Evolutionary conservation across 2,329 filamentous ascomycete genomes (phyloP), one percentile per base, ranked within the genome.

Genomic region (Trichoderma harzianum): DNA sequence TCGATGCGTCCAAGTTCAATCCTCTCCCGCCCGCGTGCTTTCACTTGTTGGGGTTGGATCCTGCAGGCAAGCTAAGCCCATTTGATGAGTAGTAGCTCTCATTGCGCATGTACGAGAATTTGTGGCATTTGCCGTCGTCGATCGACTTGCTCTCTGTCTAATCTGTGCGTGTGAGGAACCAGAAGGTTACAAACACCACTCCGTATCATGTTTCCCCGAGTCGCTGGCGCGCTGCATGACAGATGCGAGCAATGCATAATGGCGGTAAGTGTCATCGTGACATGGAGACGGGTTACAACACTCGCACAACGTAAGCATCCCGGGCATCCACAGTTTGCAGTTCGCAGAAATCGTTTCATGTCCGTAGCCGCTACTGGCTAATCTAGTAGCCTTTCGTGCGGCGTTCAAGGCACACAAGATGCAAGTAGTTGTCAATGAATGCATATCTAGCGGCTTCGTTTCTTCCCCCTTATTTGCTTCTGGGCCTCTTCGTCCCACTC

Each of bases 281-380:
- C 30, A 60, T 39, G 21, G 24, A 67, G 55, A 60, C 47, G 65
- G 65, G 34, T 28, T 32, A 39, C 16, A 36, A 26, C 14, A n/a
- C 26, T 69, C 66, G 43, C 47, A 62, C 66, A 60, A 34, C 43
- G 26, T 47, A 69, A 28, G 32, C 14, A 36, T 11, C 28, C 47
- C 21, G 36, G 28, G 30, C 57, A 61, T 36, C 66, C 66, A 69
- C 57, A 53, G 21, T 21, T 14, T 69, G 39, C 39, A 69, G 66
- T 69, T 69, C 66, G 66, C 66, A 69, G 66, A 26, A 51, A 36
- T 69, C 57, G 57, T 43, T 60, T 47, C 57, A 69, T 62, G 66
- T 53, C n/a, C n/a, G 66, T 53, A 62, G 47, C 66, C 66, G 66
- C 57, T 69, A 32, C 57, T 61, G 47, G 55, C 39, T 10, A 53